phyloP scores from a whole-genome alignment of 768 basidiomycete species.

The Macrocybe gigantea region DNA sequence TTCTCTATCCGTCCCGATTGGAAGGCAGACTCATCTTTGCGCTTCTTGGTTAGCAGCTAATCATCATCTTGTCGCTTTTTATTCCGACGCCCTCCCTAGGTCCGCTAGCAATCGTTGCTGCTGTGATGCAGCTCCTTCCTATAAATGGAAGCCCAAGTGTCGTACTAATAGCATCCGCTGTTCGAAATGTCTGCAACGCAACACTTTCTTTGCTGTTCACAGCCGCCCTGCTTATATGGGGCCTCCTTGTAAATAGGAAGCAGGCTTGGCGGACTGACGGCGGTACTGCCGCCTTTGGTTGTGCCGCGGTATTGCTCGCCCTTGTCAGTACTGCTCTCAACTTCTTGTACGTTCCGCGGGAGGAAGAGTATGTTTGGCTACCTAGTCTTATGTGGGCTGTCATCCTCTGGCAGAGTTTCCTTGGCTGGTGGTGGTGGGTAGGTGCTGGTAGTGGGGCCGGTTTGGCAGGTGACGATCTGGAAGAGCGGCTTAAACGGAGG shows the following conservation, averaged over 20 bases:
- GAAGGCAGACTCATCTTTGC: conserved; percentile 84
- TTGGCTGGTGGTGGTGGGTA: conserved; percentile 99
- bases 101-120: conserved; percentile 81
- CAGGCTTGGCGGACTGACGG: conserved; percentile 97
- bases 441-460: conserved; percentile 80
- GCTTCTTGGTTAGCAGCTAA: conserved; percentile 55
- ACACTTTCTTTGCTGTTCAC: conserved; percentile 96
- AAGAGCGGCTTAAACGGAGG: conserved; percentile 51
- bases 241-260: conserved; percentile 79
- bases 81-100: conserved; percentile 29
- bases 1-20: conserved; percentile 87
- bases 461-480: conserved; percentile 40
- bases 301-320: conserved; percentile 78
- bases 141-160: conserved; percentile 41
- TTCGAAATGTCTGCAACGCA: conserved; percentile 93
- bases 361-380: conserved; percentile 89
- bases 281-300: conserved; percentile 91
- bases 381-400: conserved; percentile 86
- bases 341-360: conserved; percentile 77
- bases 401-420: conserved; percentile 94
- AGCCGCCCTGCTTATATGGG: conserved; percentile 86
- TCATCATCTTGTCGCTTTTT: background rate
- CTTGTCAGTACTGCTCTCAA: conserved; percentile 79
- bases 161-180: conserved; percentile 57
- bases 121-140: conserved; percentile 78